Conservation (phyloP, 495 filamentous ascomycete genomes). For the Sphaerosporella brunnea region DNA sequence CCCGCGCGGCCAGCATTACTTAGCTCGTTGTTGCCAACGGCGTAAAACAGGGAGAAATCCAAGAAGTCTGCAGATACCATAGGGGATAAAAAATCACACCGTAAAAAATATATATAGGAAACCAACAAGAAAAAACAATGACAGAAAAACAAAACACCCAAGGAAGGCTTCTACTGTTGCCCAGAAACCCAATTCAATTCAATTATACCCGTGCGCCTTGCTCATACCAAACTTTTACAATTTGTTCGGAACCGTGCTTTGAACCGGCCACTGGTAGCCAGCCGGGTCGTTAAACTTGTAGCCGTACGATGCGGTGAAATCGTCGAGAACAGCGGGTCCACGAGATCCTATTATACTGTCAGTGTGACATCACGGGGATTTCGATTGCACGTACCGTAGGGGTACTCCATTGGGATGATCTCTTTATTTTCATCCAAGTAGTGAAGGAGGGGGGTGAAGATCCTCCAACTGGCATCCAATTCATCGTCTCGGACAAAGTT, state of each 20-base stretch:
- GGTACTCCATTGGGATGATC: slow-evolving; percentile 99
- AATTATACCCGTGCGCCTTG: neutral
- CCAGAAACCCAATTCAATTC: neutral
- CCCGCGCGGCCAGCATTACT: no score
- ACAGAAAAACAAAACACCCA: slow-evolving; percentile 30
- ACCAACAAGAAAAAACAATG: no score
- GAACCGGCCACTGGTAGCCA: slow-evolving; percentile 85
- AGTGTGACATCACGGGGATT: slow-evolving; percentile 9
- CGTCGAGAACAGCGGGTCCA: slow-evolving; percentile 87
- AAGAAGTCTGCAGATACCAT: no score
- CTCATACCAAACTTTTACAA: slow-evolving; percentile 33
- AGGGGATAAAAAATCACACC: no score
- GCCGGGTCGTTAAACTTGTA: slow-evolving; percentile 98
- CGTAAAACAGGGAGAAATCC: no score
- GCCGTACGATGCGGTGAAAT: slow-evolving; percentile 93
- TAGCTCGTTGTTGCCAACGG: no score
- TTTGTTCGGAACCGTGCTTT: slow-evolving; percentile 46
- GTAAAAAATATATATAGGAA: no score
- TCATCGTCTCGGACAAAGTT: slow-evolving; percentile 99
- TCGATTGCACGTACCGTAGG: slow-evolving; percentile 60
- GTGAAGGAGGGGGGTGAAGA: slow-evolving; percentile 92
- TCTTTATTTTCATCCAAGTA: slow-evolving; percentile 98
- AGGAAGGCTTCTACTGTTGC: neutral
- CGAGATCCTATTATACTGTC: slow-evolving; percentile 52
- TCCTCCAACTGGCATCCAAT: slow-evolving; percentile 93